A percentile compares a stretch with the other conserved stretches of the same genome.
phyloP scores from a whole-genome alignment of 371 early-diverging fungal genomes.

The Saksenaea vasiformis region DNA sequence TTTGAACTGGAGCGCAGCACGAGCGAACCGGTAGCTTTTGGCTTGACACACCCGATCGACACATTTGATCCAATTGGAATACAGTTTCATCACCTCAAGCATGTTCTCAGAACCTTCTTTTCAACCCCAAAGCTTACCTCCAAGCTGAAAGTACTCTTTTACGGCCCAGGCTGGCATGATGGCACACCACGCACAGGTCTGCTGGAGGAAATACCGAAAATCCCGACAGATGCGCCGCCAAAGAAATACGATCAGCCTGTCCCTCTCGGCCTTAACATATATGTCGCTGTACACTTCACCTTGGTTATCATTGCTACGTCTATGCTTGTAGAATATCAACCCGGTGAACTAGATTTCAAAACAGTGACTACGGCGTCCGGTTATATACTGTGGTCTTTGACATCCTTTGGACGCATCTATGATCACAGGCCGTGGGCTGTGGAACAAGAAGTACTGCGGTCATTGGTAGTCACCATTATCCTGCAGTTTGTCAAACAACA shows the following conservation, averaged over 20 bases:
- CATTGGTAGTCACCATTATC: slow-evolving; percentile 3
- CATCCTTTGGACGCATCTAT: slow-evolving; percentile 25
- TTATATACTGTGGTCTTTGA: slow-evolving; percentile 18
- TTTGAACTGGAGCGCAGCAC: slow-evolving; percentile 46
- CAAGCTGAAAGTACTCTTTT: slow-evolving; percentile 54
- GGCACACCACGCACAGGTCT: slow-evolving; percentile 48
- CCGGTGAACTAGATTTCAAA: slow-evolving; percentile 6
- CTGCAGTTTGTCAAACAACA: background rate
- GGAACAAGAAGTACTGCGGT: slow-evolving; percentile 13
- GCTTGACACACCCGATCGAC: slow-evolving; percentile 58
- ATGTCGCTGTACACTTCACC: slow-evolving; percentile 33
- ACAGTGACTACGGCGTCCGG: background rate
- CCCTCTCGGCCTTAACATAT: slow-evolving; percentile 38
- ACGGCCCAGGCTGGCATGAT: slow-evolving; percentile 62
- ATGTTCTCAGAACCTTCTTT: slow-evolving; percentile 27
- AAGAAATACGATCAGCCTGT: slow-evolving; percentile 47
- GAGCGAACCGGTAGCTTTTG: slow-evolving; percentile 51
- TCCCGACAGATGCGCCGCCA: slow-evolving; percentile 43
- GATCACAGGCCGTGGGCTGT: slow-evolving; percentile 16
- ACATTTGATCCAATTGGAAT: slow-evolving; percentile 56
- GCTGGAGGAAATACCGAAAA: slow-evolving; percentile 46
- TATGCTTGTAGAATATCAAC: slow-evolving; percentile 12
- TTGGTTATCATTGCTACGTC: slow-evolving; percentile 28
- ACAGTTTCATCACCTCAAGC: slow-evolving; percentile 49
- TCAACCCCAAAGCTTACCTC: slow-evolving; percentile 36